A percentile compares a stretch with the other conserved stretches of the same genome.
Conservation (phyloP, 129 eudicot genomes). For the Mikania micrantha region DNA sequence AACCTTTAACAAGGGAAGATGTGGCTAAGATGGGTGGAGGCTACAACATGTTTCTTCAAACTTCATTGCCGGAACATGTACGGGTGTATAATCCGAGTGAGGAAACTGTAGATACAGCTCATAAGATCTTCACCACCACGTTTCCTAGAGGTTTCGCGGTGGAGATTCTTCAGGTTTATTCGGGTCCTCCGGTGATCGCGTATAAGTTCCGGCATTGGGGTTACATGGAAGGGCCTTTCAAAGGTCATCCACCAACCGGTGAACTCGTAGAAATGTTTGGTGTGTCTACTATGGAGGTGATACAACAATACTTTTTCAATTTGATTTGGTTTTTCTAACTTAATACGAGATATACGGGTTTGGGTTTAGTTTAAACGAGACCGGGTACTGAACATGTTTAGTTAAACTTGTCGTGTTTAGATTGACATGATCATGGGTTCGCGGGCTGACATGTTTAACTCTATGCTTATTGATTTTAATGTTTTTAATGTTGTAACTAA, state of each 20-base stretch:
- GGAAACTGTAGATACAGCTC: background rate
- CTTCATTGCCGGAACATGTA: background rate
- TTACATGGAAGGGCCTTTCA: constrained; percentile 8
- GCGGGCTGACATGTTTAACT: no score
- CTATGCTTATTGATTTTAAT: no score
- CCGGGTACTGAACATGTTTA: no score
- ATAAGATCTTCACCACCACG: constrained; percentile 3
- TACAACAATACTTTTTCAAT: no score
- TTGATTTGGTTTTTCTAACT: no score
- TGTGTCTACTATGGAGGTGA: constrained; percentile 36
- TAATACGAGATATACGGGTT: no score
- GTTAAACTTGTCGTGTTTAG: no score
- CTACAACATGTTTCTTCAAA: background rate
- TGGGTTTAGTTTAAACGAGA: no score
- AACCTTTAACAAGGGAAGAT: background rate
- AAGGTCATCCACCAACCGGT: constrained; percentile 63
- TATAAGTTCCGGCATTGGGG: constrained; percentile 42
- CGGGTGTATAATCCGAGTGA: background rate
- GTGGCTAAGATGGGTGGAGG: background rate
- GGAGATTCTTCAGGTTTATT: background rate
- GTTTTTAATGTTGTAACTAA: no score
- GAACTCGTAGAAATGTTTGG: constrained; percentile 60
- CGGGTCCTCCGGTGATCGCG: constrained; percentile 17
- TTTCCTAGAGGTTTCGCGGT: constrained; percentile 4
- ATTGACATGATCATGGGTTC: no score